Base-by-base conservation (phyloP, 768 basidiomycete genomes). In the Chlorophyllum brunneum region DNA sequence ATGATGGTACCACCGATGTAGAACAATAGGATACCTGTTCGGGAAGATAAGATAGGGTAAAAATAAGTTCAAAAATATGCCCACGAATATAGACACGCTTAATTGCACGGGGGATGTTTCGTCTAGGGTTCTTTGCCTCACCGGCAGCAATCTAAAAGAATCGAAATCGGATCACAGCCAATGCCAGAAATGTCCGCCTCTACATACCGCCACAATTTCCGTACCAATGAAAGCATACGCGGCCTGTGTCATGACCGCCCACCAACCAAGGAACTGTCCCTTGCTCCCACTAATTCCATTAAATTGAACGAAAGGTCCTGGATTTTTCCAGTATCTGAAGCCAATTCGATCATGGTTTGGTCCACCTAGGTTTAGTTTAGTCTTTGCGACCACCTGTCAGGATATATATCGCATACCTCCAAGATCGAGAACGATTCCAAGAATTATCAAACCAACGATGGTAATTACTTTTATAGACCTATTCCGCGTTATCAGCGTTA, bases 181-280 rank as follows among this genome's bases (percentile, higher is more conserved):
- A n/a, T 26, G 26, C n/a, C n/a, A 11, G n/a, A 18, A 34, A 34
- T 11, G 31, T 31, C 13, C 20, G 16, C 37, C 22, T 4, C 9
- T 18, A 72, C 80, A 60, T 71, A 89, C 86, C 24, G 90, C 92
- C 34, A 95, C 92, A 62, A 95, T 93, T 67, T 98, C 95, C 5
- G 92, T 94, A 13, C 94, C 95, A 54, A 94, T 92, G 57, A 71
- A 95, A 9, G 91, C 92, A 75, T 95, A 97, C 11, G 91, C 92
- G 3, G 95, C 95, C 58, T 94, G 87, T 5, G 85, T 83, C 69
- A 95, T 65, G 15, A 76, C 74, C 11, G 73, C 73, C 74, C 73
- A 78, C 66, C 70, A 80, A 4, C 74, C 79, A 27, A 81, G 62
- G 78, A 98, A 97, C 22, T 74, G 81, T 6, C 93, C 94, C 58